Evolutionary conservation across 257 asterid genomes (phyloP), one percentile per base, ranked within the genome.

Genomic region (Echium plantagineum): DNA sequence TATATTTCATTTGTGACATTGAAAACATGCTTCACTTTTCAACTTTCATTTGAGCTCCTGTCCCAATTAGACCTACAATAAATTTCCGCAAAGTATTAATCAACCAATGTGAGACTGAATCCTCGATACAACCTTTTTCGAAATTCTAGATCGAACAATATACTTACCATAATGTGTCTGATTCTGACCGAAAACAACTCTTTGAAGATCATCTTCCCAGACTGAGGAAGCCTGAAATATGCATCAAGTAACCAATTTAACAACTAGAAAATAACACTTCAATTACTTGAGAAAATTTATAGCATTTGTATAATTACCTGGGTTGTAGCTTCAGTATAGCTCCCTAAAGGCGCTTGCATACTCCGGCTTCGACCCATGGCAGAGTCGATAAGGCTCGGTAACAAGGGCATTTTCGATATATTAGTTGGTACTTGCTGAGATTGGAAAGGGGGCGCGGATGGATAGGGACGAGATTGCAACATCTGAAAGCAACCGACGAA

Each of bases 121-220:
- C 3, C 26, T 24, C 26, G 3, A 24, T 3, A 38, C 2, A 16
- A 22, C 12, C 20, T 18, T 51, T 1, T 15, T 52, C 21, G 2
- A n/a, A 53, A 4, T 19, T 6, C 3, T 16, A 52, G 15, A 16
- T 53, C 57, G 5, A 0, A 53, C 22, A n/a, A 24, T 32, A 17
- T 17, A 76, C 94, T 63, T 46, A 89, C 96, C 91, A 32, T 81
- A 85, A 67, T 80, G 90, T 51, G 77, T 15, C 56, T 76, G 83
- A 69, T 81, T 77, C 80, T 83, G 94, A 62, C 85, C 77, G 55
- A 77, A 82, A 67, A 90, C 95, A 64, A 90, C 72, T 65, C 84
- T 81, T 6, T 84, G 90, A 47, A 90, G 90, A 73, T 90, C 97
- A 62, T 86, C 90, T 60, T 85, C 95, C 90, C 90, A 86, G 68